Percentiles rank a stretch among this genome's conserved stretches.
phyloP scores from a whole-genome alignment of 495 filamentous ascomycete species.

The Xylaria longipes region DNA sequence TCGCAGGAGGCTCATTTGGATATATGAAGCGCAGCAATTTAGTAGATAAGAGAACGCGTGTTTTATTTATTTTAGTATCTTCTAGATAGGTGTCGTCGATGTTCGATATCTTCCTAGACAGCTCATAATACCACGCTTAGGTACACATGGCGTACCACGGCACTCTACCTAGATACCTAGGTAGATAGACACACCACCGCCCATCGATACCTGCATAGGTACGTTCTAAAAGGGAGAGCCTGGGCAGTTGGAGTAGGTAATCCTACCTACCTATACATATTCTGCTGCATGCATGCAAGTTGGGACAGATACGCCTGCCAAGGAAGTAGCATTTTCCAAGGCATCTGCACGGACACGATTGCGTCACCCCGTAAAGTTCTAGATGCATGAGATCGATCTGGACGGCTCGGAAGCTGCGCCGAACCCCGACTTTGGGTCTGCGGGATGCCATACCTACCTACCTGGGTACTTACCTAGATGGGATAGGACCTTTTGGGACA shows the following conservation, averaged over 20 bases:
- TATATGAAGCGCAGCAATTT: constrained; percentile 14
- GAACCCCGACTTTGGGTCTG: neutral
- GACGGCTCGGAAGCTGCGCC: constrained; percentile 4
- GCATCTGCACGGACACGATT: neutral
- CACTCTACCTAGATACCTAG: too few species aligned
- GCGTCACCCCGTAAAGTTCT: neutral
- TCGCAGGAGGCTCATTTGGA: neutral
- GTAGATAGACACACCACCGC: too few species aligned
- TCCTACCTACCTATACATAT: too few species aligned
- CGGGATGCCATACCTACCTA: neutral
- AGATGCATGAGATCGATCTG: neutral
- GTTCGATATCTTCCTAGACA: neutral
- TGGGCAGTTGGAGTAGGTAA: too few species aligned
- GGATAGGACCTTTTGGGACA: neutral
- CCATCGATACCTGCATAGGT: too few species aligned
- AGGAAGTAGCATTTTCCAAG: neutral
- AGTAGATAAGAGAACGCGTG: neutral
- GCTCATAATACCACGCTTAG: too few species aligned
- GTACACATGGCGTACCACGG: too few species aligned
- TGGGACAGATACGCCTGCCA: neutral
- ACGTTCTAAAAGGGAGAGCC: too few species aligned
- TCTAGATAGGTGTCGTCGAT: neutral
- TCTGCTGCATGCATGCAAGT: neutral
- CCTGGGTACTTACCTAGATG: too few species aligned
- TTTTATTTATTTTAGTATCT: neutral